Conservation (phyloP, 192 early-diverging fungal genomes). For the Backusella parvicylindrica region DNA sequence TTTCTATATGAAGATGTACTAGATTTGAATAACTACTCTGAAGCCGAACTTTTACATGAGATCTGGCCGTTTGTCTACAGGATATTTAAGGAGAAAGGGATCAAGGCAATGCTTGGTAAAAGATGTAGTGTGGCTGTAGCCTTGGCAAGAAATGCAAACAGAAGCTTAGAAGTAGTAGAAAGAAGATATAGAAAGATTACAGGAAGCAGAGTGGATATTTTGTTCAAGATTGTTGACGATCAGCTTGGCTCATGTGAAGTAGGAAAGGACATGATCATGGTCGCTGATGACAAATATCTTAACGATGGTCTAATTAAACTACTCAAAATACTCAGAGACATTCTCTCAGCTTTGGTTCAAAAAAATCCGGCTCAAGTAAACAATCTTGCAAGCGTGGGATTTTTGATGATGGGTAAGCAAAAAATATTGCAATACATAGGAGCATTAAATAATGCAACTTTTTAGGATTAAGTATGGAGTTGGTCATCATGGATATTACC, state of each 20-base stretch:
- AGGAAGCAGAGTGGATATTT: neutral
- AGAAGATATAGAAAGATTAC: neutral
- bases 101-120: neutral
- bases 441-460: neutral
- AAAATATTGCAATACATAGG: conserved; percentile 4
- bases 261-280: neutral
- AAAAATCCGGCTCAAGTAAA: neutral
- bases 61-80: neutral
- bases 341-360: neutral
- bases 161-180: neutral
- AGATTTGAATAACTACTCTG: neutral
- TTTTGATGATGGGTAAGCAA: conserved; percentile 6
- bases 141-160: neutral
- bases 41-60: neutral
- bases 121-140: neutral
- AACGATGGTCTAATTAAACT: neutral
- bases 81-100: neutral
- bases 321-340: neutral
- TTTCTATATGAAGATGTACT: neutral
- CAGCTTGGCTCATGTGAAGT: no score
- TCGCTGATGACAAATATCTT: neutral
- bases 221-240: neutral
- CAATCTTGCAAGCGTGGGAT: neutral
- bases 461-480: conserved; percentile 6
- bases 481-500: neutral